phyloP scores from a whole-genome alignment of 2,329 filamentous ascomycete species.

The Fusarium concolor region DNA sequence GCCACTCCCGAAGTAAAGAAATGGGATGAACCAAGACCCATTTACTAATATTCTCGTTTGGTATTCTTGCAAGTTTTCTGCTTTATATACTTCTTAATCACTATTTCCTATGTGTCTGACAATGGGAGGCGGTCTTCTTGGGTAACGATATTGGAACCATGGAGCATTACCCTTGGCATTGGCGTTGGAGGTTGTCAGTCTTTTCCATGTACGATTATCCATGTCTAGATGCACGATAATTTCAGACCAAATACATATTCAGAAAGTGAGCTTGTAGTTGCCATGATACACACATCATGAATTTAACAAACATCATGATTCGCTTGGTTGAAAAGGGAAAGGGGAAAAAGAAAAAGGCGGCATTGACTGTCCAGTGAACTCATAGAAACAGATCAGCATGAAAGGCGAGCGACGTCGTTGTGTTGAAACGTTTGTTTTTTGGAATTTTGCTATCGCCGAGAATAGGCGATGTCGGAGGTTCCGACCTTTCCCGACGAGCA shows the following conservation, averaged over 20 bases:
- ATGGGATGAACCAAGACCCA: conserved; percentile 58
- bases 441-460: conserved; percentile 27
- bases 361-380: background rate
- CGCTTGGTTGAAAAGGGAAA: background rate
- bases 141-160: conserved; percentile 27
- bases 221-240: conserved; percentile 23
- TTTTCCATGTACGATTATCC: conserved; percentile 31
- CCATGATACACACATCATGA: background rate
- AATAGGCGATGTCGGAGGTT: conserved; percentile 40
- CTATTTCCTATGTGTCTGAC: conserved; percentile 30
- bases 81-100: conserved; percentile 14
- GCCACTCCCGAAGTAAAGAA: conserved; percentile 48
- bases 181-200: conserved; percentile 38
- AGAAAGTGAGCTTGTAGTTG: background rate
- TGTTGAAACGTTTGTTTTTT: conserved; percentile 32
- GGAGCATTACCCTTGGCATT: conserved; percentile 24
- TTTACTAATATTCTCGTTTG: conserved; percentile 50
- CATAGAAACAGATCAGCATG: background rate
- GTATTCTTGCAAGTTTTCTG: conserved; percentile 6
- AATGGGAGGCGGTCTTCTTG: conserved; percentile 20
- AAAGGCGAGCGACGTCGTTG: background rate
- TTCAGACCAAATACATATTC: conserved; percentile 6
- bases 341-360: too few relatives aligned
- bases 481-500: conserved; percentile 45
- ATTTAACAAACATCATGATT: background rate